A percentile compares a stretch with the other conserved stretches of the same genome.
Conservation (phyloP, 2,329 filamentous ascomycete species). For the Chaetomiaceae sp. region DNA sequence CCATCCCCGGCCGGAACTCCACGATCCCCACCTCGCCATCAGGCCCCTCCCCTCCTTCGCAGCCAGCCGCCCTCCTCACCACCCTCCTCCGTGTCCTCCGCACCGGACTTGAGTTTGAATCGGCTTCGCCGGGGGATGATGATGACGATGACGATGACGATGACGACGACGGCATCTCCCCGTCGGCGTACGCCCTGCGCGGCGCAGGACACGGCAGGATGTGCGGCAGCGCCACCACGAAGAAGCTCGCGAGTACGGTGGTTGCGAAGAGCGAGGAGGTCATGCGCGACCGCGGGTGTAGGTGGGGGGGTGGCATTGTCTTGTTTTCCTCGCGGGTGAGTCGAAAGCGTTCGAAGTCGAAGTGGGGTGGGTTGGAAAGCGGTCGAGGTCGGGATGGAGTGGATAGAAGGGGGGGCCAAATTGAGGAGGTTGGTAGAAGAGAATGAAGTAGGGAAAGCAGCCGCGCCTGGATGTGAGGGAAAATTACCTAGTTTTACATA, state of each 20-base stretch:
- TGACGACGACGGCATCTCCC: constrained; percentile 45
- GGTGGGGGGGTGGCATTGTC: constrained; percentile 80
- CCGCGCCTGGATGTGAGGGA: no score
- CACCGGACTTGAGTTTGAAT: constrained; percentile 29
- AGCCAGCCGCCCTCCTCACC: constrained; percentile 20
- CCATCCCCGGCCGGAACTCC: constrained; percentile 5
- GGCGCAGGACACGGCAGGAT: constrained; percentile 86
- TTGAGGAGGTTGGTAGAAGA: no score
- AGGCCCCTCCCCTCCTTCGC: constrained; percentile 20
- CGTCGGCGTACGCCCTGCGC: constrained; percentile 69
- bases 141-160: no score
- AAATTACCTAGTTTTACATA: no score
- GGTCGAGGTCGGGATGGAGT: not conserved
- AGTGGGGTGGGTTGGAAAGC: not conserved
- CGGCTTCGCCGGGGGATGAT: constrained; percentile 44
- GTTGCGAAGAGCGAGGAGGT: constrained; percentile 92
- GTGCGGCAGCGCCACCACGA: constrained; percentile 88
- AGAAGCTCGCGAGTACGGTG: constrained; percentile 84
- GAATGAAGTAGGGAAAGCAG: no score
- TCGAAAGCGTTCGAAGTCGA: no score
- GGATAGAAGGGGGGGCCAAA: no score
- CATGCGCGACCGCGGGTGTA: constrained; percentile 89
- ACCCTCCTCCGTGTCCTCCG: constrained; percentile 9
- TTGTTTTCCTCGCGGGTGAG: no score
- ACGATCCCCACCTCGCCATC: not conserved